A percentile compares a stretch with the other conserved stretches of the same genome.
phyloP scores from a whole-genome alignment of 306 rosid species.

The Neltuma alba region DNA sequence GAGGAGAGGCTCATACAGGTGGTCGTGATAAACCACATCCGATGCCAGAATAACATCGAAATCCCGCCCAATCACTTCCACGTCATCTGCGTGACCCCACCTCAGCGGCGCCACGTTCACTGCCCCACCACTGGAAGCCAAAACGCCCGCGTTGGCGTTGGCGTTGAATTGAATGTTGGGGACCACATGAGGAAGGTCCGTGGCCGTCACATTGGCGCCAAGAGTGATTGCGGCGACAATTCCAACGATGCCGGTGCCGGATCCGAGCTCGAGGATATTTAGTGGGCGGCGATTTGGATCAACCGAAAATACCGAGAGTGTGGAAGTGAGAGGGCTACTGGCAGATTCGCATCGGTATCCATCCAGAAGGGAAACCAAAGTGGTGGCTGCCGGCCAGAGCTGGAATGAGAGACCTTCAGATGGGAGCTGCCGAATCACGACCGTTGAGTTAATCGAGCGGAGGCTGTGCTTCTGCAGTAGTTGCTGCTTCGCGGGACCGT shows the following conservation, averaged over 20 bases:
- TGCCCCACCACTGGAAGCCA: constrained; percentile 55
- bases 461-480: constrained; percentile 51
- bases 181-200: constrained; percentile 87
- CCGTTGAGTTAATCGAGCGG: constrained; percentile 59
- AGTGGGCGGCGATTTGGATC: constrained; percentile 31
- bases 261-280: constrained; percentile 80
- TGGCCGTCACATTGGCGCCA: constrained; percentile 65
- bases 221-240: constrained; percentile 81
- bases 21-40: constrained; percentile 90
- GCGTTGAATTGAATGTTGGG: constrained; percentile 75
- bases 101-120: constrained; percentile 61
- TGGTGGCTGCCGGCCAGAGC: constrained; percentile 97
- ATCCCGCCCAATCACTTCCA: constrained; percentile 55
- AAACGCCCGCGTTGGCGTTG: constrained; percentile 54
- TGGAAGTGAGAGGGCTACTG: constrained; percentile 60
- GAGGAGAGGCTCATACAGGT: constrained; percentile 76
- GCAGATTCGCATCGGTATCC: constrained; percentile 49
- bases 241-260: constrained; percentile 94
- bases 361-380: constrained; percentile 85
- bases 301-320: constrained; percentile 34
- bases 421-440: constrained; percentile 75
- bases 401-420: constrained; percentile 89
- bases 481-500: constrained; percentile 27
- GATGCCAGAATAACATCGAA: constrained; percentile 77
- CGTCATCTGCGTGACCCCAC: constrained; percentile 78